These are phyloP conservation scores for Lachancea nothofagi DNA, from an alignment of 805 yeast genomes.

Conservation along the genomic window DNA sequence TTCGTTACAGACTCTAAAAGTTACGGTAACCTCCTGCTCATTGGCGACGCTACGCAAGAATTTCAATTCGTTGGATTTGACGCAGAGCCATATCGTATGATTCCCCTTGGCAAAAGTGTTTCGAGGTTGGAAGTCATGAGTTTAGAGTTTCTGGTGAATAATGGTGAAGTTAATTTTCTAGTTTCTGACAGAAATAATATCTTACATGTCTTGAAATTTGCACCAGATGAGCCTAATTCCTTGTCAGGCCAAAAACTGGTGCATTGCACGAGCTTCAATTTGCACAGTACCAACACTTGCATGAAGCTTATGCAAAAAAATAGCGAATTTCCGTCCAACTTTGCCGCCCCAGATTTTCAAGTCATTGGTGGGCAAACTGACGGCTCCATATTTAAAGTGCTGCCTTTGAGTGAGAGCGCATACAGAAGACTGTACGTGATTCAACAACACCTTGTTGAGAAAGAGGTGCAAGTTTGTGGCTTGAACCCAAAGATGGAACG, in stretches of 20 bases:
- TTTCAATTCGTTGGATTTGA: constrained; percentile 83
- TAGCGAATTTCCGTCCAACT: constrained; percentile 28
- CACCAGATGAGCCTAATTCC: constrained; percentile 86
- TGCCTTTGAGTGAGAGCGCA: constrained; percentile 67
- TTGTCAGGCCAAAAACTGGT: constrained; percentile 72
- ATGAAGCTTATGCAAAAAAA: constrained; percentile 41
- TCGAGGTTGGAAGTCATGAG: constrained; percentile 51
- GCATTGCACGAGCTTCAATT: constrained; percentile 62
- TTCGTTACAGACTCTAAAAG: constrained; percentile 75
- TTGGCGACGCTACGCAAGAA: constrained; percentile 72
- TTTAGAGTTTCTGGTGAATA: constrained; percentile 63
- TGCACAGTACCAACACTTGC: constrained; percentile 56
- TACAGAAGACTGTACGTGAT: constrained; percentile 78
- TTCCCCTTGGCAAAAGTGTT: constrained; percentile 69
- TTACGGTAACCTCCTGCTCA: constrained; percentile 71
- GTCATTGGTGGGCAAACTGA: constrained; percentile 69
- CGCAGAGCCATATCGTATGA: constrained; percentile 89
- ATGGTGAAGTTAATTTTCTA: constrained; percentile 60
- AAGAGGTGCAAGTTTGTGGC: constrained; percentile 67
- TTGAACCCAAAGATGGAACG: constrained; percentile 73
- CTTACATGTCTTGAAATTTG: constrained; percentile 73
- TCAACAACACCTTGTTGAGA: constrained; percentile 82
- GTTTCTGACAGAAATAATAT: constrained; percentile 63
- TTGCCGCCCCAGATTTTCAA: constrained; percentile 40
- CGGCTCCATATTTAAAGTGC: constrained; percentile 70